Conservation (phyloP, 2,329 filamentous ascomycete genomes). For the Metarhizium humberi region DNA sequence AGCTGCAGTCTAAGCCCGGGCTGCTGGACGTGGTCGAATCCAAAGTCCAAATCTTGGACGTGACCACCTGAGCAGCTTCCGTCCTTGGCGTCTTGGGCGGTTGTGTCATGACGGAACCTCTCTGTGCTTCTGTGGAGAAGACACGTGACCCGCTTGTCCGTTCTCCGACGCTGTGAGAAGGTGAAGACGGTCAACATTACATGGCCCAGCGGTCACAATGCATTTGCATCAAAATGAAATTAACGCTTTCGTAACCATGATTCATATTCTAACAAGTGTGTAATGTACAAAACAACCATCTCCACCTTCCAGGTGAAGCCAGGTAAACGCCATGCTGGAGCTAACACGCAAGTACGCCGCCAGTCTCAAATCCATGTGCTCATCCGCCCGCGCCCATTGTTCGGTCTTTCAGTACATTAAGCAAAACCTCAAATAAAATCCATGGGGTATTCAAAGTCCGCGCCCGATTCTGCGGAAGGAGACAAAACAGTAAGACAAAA, state of each 20-base stretch:
- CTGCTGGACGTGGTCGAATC: constrained; percentile 9
- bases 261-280: constrained; percentile 1
- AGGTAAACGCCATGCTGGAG: constrained; percentile 12
- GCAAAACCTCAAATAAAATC: constrained; percentile 15
- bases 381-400: background rate
- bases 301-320: background rate
- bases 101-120: constrained; percentile 20
- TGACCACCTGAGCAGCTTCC: constrained; percentile 18
- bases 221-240: background rate
- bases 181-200: no score
- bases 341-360: constrained; percentile 8
- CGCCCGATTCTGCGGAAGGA: constrained; percentile 10
- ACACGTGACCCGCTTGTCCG: constrained; percentile 17
- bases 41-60: constrained; percentile 4
- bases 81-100: constrained; percentile 14
- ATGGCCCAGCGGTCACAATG: background rate
- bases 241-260: background rate
- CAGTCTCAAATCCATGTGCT: background rate
- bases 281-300: constrained; percentile 1
- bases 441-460: constrained; percentile 21
- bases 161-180: no score
- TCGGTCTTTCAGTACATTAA: constrained; percentile 1
- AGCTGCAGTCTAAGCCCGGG: constrained; percentile 9
- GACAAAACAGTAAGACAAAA: constrained; percentile 4
- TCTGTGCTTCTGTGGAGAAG: constrained; percentile 9